Base-by-base conservation (phyloP, 2,329 filamentous ascomycete genomes). In the Penicillium crustosum region DNA sequence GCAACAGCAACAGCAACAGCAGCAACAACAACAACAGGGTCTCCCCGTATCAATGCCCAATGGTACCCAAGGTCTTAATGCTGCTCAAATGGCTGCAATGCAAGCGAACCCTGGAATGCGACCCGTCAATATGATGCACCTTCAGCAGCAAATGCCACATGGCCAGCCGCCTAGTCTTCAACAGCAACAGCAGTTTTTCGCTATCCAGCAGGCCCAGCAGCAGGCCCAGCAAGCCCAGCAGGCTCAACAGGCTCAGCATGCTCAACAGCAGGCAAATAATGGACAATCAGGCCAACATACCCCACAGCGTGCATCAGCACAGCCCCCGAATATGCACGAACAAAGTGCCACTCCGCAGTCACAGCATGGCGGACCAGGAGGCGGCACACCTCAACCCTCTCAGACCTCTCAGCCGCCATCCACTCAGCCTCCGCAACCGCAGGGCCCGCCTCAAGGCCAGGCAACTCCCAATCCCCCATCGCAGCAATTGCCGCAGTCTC, bases 1-100 rank as follows among this genome's bases (percentile, higher is more conserved):
- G 36, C 74, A 75, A n/a, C 68, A 68, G 5, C 66, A 71, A 0
- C 72, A 71, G 15, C 67, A 66, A 12, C 65, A 71, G 0, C 71
- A 72, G 27, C 72, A 74, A 19, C 62, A 70, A 15, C 70, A 72
- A 31, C 64, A 67, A 45, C 72, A 73, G 48, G 73, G 70, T 42
- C 68, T 77, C 31, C 74, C 76, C 6, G 74, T 73, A 13, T 73
- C 74, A 33, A 63, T 78, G 59, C 75, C 76, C 7, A 77, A 77
- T 65, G 76, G 76, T 27, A 72, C 73, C 3, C 74, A 76, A 55
- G 70, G 70, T 17, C 57, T 78, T 7, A 79, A 65, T 56, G 70
- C 75, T 44, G 76, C 75, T 27, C 77, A 79, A 57, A 63, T 79
- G 58, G 75, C 76, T 57, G 75, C 75, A 33, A 75, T 78, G 71